phyloP scores from a whole-genome alignment of 805 yeast species.

The Monosporozyma yasuniensis region DNA sequence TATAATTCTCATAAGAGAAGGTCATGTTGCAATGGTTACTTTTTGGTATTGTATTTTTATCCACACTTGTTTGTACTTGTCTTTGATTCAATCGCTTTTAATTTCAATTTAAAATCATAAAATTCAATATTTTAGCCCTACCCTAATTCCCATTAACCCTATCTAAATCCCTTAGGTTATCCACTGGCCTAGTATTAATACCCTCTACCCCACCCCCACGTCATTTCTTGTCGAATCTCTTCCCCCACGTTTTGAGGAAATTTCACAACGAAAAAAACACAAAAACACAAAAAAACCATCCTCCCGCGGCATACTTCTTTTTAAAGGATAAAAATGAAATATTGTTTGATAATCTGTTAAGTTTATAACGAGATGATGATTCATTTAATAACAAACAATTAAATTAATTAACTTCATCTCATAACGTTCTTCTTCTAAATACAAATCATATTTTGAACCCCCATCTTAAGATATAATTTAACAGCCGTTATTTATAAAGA shows the following conservation, averaged over 20 bases:
- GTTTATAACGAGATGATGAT: neutral
- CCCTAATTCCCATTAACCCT: neutral
- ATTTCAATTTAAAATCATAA: too few relatives aligned
- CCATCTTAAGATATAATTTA: too few relatives aligned
- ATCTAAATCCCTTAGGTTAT: neutral
- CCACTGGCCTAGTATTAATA: neutral
- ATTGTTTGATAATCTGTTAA: neutral
- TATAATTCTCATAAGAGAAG: conserved; percentile 14
- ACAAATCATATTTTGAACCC: too few relatives aligned
- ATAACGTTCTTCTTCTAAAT: too few relatives aligned
- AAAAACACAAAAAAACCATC: too few relatives aligned
- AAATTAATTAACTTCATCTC: neutral
- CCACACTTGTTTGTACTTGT: too few relatives aligned
- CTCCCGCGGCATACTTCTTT: neutral
- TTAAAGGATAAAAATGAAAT: too few relatives aligned
- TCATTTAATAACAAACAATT: neutral
- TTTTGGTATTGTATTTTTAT: neutral
- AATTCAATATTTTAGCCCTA: neutral
- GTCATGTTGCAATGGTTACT: conserved; percentile 3
- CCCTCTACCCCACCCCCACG: neutral
- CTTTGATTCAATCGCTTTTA: too few relatives aligned
- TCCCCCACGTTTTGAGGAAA: neutral
- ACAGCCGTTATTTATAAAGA: too few relatives aligned
- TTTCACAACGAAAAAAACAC: neutral
- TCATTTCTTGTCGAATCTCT: neutral